phyloP scores from a whole-genome alignment of 2,329 filamentous ascomycete genomes.

The Phaeosphaeriaceae sp. region DNA sequence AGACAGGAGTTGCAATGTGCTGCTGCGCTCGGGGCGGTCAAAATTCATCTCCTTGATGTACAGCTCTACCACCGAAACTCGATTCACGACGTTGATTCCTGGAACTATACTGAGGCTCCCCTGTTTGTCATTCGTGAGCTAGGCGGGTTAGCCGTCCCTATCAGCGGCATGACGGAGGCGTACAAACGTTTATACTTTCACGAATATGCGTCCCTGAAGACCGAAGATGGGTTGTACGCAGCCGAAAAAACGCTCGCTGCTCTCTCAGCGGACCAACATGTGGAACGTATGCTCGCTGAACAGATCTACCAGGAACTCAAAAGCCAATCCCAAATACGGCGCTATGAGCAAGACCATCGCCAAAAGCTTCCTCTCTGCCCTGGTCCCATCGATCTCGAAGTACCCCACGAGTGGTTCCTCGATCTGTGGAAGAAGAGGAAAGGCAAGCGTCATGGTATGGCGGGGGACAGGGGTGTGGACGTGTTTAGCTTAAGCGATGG shows the following conservation, averaged over 20 bases:
- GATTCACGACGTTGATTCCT: constrained; percentile 23
- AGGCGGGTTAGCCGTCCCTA: constrained; percentile 27
- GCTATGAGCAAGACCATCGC: constrained; percentile 32
- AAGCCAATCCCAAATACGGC: constrained; percentile 22
- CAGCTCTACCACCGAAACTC: constrained; percentile 31
- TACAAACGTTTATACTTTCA: constrained; percentile 33
- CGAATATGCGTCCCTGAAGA: constrained; percentile 14
- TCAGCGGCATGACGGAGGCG: constrained; percentile 23
- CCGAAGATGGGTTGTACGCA: constrained; percentile 11
- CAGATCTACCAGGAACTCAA: constrained; percentile 28
- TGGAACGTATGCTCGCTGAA: constrained; percentile 19
- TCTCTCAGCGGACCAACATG: constrained; percentile 8
- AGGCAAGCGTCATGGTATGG: constrained; percentile 18
- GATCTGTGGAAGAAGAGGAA: constrained; percentile 28
- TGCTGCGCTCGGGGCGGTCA: constrained; percentile 21
- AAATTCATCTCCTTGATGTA: constrained; percentile 33
- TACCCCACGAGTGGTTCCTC: constrained; percentile 30
- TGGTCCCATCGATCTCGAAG: constrained; percentile 29
- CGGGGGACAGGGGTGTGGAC: neutral
- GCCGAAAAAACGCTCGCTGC: constrained; percentile 11
- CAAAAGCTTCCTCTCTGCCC: constrained; percentile 32
- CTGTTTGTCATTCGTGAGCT: constrained; percentile 28
- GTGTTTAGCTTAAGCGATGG: neutral
- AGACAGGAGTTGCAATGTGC: constrained; percentile 30
- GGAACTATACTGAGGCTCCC: constrained; percentile 35